Conservation (phyloP, 495 filamentous ascomycete genomes). For the Aspergillus taichungensis region DNA sequence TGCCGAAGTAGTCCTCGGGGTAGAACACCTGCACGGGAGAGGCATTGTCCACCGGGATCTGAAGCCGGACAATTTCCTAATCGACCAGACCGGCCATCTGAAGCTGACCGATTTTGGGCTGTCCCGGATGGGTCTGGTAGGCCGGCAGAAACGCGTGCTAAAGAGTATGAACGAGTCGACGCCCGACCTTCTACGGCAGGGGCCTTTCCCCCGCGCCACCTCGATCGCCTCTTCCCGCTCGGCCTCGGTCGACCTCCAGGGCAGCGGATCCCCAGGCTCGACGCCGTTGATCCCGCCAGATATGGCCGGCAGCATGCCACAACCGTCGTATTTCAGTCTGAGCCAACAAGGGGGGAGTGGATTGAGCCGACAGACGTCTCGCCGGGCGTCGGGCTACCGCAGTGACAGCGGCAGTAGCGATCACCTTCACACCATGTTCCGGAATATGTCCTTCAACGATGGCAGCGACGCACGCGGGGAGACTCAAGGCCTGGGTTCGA, state of each 20-base stretch:
- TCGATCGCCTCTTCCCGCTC: conserved; percentile 93
- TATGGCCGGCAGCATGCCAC: conserved; percentile 50
- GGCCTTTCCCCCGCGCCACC: conserved; percentile 74
- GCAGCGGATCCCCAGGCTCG: conserved; percentile 63
- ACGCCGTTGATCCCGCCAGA: conserved; percentile 90
- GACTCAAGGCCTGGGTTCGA: conserved; percentile 2
- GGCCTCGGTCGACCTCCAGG: conserved; percentile 86
- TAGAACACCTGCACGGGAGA: conserved; percentile 88
- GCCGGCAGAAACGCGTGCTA: conserved; percentile 86
- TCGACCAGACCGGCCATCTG: conserved; percentile 92
- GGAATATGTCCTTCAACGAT: conserved; percentile 74
- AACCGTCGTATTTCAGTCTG: conserved; percentile 91
- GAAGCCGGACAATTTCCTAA: conserved; percentile 95
- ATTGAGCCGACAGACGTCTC: conserved; percentile 60
- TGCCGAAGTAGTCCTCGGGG: conserved; percentile 87
- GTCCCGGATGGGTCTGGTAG: conserved; percentile 93
- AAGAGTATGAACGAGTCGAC: conserved; percentile 73
- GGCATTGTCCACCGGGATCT: conserved; percentile 95
- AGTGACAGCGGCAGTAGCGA: conserved; percentile 91
- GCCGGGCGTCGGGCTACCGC: conserved; percentile 75
- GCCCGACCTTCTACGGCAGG: conserved; percentile 85
- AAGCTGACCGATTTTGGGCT: conserved; percentile 97
- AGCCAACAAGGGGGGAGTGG: conserved; percentile 43
- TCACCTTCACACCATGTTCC: conserved; percentile 72
- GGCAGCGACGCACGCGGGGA: conserved; percentile 13